phyloP scores from a whole-genome alignment of 306 rosid species.

The Pterocarpus santalinus region DNA sequence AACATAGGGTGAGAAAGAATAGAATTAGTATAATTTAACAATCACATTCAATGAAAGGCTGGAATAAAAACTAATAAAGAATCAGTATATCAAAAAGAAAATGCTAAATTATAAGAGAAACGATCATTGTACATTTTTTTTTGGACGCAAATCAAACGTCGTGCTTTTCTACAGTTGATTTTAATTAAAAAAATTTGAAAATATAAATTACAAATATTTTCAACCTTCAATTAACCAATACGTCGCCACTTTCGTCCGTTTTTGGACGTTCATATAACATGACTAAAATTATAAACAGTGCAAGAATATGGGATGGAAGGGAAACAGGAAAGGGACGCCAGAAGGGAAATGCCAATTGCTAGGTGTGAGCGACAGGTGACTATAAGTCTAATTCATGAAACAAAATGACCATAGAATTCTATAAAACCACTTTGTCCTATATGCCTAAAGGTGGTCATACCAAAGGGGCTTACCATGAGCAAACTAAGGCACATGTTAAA shows the following conservation, averaged over 20 bases:
- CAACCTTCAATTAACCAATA: too few relatives aligned
- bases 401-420: slow-evolving; percentile 29
- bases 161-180: too few relatives aligned
- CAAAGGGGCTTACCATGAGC: neutral
- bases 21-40: slow-evolving; percentile 41
- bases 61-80: slow-evolving; percentile 32
- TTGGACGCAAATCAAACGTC: too few relatives aligned
- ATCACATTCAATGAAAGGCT: slow-evolving; percentile 14
- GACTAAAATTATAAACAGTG: slow-evolving; percentile 11
- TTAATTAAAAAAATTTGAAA: too few relatives aligned
- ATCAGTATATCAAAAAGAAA: slow-evolving; percentile 8
- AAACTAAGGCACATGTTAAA: neutral
- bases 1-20: slow-evolving; percentile 50
- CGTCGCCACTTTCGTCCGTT: too few relatives aligned
- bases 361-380: neutral
- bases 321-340: too few relatives aligned
- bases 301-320: neutral
- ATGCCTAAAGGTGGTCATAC: neutral
- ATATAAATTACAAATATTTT: too few relatives aligned
- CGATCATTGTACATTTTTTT: too few relatives aligned
- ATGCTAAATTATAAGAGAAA: neutral
- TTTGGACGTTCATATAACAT: too few relatives aligned
- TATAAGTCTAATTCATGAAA: neutral
- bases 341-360: slow-evolving; percentile 22
- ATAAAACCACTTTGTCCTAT: neutral